These are phyloP conservation scores for Albophoma yamanashiensis DNA, from an alignment of 2,329 filamentous ascomycete genomes.

Conservation along the genomic window DNA sequence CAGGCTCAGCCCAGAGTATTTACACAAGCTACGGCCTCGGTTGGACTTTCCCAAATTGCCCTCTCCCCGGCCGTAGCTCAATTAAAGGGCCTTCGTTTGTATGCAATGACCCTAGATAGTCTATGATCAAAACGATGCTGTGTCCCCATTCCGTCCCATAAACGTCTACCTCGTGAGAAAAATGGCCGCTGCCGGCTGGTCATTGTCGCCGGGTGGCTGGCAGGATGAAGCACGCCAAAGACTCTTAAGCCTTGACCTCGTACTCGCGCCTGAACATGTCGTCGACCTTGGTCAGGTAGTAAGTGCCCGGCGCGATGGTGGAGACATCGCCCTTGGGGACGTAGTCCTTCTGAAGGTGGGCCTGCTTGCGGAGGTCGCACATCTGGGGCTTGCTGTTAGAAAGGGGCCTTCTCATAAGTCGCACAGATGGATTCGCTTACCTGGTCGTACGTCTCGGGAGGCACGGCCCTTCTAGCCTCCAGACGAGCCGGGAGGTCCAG, in stretches of 20 bases:
- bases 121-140: slow-evolving; percentile 5
- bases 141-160: neutral
- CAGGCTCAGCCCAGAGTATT: slow-evolving; percentile 1
- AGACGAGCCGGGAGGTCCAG: slow-evolving; percentile 62
- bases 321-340: slow-evolving; percentile 57
- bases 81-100: slow-evolving; percentile 2
- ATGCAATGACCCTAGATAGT: slow-evolving; percentile 1
- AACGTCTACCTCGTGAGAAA: slow-evolving; percentile 6
- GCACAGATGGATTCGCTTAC: slow-evolving; percentile 24
- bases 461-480: slow-evolving; percentile 51
- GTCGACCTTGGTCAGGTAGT: slow-evolving; percentile 73
- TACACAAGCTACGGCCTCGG: slow-evolving; percentile 4
- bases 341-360: slow-evolving; percentile 73
- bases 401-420: slow-evolving; percentile 4
- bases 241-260: slow-evolving; percentile 55
- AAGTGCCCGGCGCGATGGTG: slow-evolving; percentile 55
- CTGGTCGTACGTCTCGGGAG: slow-evolving; percentile 63
- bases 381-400: slow-evolving; percentile 37
- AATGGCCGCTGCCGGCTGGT: neutral
- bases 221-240: neutral
- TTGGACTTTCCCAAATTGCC: neutral
- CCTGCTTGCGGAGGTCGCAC: slow-evolving; percentile 72
- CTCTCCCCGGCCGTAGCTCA: neutral
- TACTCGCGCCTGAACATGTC: slow-evolving; percentile 82
- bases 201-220: neutral